Evolutionary conservation across 2,329 filamentous ascomycete species (phyloP).

Genomic region (Colletotrichum camelliae): DNA sequence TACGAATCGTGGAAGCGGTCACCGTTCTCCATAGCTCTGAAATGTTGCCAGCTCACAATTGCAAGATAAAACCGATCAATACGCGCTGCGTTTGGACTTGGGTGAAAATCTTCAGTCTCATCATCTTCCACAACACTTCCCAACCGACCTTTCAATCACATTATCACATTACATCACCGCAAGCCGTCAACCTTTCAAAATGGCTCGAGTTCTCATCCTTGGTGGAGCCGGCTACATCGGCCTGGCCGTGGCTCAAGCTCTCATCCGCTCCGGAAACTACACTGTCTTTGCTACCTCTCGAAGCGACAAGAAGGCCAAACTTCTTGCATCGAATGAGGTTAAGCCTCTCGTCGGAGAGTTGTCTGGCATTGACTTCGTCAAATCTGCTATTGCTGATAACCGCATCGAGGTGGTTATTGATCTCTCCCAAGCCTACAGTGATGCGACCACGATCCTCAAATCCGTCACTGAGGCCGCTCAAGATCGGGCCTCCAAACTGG

Average conservation of each 20-base stretch:
- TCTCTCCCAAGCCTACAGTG: not conserved
- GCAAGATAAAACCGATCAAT: not conserved
- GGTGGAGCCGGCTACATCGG: not conserved
- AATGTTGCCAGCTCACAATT: not conserved
- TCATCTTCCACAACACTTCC: not conserved
- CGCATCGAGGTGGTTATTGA: not conserved
- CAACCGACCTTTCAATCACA: not conserved
- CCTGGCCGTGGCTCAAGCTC: not conserved
- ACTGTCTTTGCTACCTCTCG: not conserved
- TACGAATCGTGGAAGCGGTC: fast-evolving
- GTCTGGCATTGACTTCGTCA: not conserved
- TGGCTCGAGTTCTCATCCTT: not conserved
- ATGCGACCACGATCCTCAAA: not conserved
- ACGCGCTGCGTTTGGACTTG: not conserved
- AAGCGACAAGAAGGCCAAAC: not conserved
- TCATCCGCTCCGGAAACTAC: not conserved
- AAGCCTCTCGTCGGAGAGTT: not conserved
- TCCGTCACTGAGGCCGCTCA: not conserved
- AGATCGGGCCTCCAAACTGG: not conserved
- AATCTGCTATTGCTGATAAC: not conserved
- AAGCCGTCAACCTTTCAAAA: not conserved
- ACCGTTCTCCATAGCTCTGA: fast-evolving
- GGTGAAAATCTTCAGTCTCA: not conserved
- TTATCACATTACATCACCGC: not conserved
- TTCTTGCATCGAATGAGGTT: not conserved